Conservation (phyloP, 202 grass and related monocot genomes). For the Schoenoplectus triqueter region DNA sequence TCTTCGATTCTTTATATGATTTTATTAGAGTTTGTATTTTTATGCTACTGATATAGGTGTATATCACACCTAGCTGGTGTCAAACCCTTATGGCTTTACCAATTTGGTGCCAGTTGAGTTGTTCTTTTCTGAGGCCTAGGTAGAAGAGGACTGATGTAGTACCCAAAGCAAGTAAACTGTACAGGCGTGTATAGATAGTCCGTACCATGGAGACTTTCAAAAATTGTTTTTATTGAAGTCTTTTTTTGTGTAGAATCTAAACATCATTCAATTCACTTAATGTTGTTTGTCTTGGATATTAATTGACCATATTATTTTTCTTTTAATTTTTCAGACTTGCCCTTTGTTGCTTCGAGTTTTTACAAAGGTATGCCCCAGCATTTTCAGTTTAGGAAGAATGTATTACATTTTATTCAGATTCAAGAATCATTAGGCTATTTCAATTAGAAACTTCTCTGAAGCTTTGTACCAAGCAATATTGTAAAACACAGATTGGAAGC, state of each 20-base stretch:
- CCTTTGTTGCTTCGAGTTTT: slow-evolving; percentile 95
- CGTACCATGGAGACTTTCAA: no score
- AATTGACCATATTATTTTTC: slow-evolving; percentile 1
- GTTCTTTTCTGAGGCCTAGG: no score
- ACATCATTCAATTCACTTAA: neutral
- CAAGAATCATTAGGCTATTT: neutral
- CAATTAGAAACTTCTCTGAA: neutral
- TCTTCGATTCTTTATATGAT: slow-evolving; percentile 7
- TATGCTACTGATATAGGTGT: neutral
- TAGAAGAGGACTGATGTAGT: neutral
- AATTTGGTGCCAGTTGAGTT: neutral
- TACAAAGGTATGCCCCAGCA: slow-evolving; percentile 59
- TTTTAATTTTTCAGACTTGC: slow-evolving; percentile 73
- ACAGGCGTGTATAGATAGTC: no score
- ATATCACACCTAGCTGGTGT: neutral
- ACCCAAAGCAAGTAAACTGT: no score
- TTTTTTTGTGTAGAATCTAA: no score
- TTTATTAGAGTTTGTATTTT: neutral
- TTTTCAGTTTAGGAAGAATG: slow-evolving; percentile 2
- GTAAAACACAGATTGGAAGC: slow-evolving; percentile 53
- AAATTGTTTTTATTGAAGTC: no score
- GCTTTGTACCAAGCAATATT: neutral
- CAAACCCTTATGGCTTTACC: neutral
- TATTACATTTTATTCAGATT: slow-evolving; percentile 22
- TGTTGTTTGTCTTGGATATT: neutral